Percentiles rank a stretch among this genome's conserved stretches.
phyloP scores from a whole-genome alignment of 2,329 filamentous ascomycete genomes.

The Penicillium decumbens region DNA sequence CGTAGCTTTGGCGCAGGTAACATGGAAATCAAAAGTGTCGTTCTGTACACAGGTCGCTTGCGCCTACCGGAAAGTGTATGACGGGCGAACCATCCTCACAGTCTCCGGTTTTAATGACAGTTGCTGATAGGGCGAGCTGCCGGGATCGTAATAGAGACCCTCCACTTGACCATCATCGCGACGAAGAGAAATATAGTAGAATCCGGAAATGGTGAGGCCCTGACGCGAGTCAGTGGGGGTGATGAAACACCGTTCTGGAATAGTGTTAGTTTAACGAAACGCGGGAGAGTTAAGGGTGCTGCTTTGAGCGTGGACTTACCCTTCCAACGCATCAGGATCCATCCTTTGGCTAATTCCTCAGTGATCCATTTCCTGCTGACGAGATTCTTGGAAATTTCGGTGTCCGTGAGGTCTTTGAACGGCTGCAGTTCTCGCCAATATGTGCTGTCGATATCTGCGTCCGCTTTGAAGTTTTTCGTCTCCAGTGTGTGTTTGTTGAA shows the following conservation, averaged over 20 bases:
- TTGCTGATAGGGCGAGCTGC: slow-evolving; percentile 48
- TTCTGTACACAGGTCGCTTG: not conserved
- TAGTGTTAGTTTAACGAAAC: slow-evolving; percentile 9
- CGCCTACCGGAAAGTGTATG: slow-evolving; percentile 40
- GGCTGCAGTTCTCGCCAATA: slow-evolving; percentile 49
- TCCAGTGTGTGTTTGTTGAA: slow-evolving; percentile 50
- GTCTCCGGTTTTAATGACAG: slow-evolving; percentile 42
- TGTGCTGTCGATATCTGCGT: slow-evolving; percentile 44
- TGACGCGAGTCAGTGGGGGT: slow-evolving; percentile 44
- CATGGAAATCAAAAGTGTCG: not conserved
- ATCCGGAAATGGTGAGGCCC: slow-evolving; percentile 49
- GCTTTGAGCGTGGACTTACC: slow-evolving; percentile 28
- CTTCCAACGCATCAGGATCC: slow-evolving; percentile 52
- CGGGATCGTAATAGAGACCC: slow-evolving; percentile 48
- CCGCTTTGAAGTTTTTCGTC: slow-evolving; percentile 46
- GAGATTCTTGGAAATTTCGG: slow-evolving; percentile 42
- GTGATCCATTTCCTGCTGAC: slow-evolving; percentile 44
- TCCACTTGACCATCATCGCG: slow-evolving; percentile 46
- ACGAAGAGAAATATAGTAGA: slow-evolving; percentile 48
- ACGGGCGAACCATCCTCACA: slow-evolving; percentile 39
- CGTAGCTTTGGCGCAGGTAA: not conserved
- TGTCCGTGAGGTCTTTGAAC: slow-evolving; percentile 44
- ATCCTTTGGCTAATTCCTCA: slow-evolving; percentile 40
- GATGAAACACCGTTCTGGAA: slow-evolving; percentile 47
- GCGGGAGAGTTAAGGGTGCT: not conserved